Evolutionary conservation across 2,329 filamentous ascomycete genomes (phyloP).

Genomic region (Fusarium lateritium): DNA sequence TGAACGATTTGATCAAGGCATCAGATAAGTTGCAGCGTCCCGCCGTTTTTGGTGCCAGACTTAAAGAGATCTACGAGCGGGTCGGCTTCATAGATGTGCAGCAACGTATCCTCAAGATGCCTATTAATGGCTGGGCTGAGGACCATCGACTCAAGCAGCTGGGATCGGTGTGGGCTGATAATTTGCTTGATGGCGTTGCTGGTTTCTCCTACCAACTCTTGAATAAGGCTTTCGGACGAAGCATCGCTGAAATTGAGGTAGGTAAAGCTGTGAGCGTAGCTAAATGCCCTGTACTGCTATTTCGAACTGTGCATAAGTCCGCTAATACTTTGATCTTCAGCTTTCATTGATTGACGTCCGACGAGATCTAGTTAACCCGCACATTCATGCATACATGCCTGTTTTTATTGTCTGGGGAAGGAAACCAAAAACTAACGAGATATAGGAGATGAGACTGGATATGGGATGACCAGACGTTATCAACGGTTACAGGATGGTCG

Average conservation of each 20-base stretch:
- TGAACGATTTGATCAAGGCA: conserved; percentile 57
- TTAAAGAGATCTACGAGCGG: conserved; percentile 58
- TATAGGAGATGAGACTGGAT: background rate
- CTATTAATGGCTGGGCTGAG: conserved; percentile 67
- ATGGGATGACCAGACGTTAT: background rate
- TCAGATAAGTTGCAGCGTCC: conserved; percentile 57
- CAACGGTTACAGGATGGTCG: too few relatives aligned
- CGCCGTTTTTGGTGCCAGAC: conserved; percentile 51
- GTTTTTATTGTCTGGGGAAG: conserved; percentile 65
- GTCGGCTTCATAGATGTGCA: conserved; percentile 69
- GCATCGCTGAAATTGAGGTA: conserved; percentile 64
- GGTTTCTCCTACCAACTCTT: conserved; percentile 59
- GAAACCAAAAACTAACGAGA: conserved; percentile 55
- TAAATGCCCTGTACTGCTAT: background rate
- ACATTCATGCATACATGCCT: conserved; percentile 63
- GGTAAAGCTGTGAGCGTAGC: conserved; percentile 11
- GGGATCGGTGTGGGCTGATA: conserved; percentile 60
- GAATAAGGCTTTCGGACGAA: conserved; percentile 56
- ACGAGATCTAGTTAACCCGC: conserved; percentile 59
- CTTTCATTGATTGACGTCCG: conserved; percentile 65
- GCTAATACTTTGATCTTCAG: conserved; percentile 46
- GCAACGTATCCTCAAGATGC: conserved; percentile 65
- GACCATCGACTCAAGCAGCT: conserved; percentile 58
- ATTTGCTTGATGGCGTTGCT: conserved; percentile 53
- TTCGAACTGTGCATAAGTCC: background rate